phyloP scores from a whole-genome alignment of 2,329 filamentous ascomycete species.

The Trichoderma polysporum region DNA sequence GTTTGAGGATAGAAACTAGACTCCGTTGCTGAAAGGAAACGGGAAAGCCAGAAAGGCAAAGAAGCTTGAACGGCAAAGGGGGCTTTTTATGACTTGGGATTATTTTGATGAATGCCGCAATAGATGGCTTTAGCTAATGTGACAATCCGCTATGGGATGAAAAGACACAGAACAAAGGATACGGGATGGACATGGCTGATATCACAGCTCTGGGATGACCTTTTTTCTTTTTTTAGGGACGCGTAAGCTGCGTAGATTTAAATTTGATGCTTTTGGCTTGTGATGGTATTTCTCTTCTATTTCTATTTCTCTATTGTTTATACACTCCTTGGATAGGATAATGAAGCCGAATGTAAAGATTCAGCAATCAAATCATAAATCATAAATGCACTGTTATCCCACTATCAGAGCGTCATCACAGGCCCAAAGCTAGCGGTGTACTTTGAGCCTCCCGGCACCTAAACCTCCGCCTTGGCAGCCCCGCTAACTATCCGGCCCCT shows the following conservation, averaged over 20 bases:
- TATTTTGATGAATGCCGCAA: conserved; percentile 5
- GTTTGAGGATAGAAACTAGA: conserved; percentile 18
- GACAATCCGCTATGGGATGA: conserved; percentile 5
- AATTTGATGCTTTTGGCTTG: not conserved
- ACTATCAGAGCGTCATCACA: no score
- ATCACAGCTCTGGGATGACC: not conserved
- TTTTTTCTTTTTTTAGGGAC: not conserved
- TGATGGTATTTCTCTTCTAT: not conserved
- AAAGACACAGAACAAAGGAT: not conserved
- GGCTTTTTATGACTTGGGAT: not conserved
- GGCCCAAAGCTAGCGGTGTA: not conserved
- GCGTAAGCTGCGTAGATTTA: not conserved
- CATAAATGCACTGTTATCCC: not conserved
- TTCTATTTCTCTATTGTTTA: not conserved
- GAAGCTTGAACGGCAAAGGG: not conserved
- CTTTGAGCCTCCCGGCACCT: not conserved
- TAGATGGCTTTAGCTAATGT: conserved; percentile 4
- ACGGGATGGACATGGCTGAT: not conserved
- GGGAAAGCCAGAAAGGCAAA: not conserved
- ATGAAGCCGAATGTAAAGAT: no score
- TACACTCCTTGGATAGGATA: no score
- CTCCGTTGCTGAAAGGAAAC: not conserved
- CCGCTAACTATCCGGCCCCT: conserved; percentile 4
- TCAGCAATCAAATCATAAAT: not conserved
- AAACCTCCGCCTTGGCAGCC: conserved; percentile 1